Evolutionary conservation across 139 green algal species (phyloP), one percentile per base, ranked within the genome.

Genomic region (Tetradesmus lagerheimii): DNA sequence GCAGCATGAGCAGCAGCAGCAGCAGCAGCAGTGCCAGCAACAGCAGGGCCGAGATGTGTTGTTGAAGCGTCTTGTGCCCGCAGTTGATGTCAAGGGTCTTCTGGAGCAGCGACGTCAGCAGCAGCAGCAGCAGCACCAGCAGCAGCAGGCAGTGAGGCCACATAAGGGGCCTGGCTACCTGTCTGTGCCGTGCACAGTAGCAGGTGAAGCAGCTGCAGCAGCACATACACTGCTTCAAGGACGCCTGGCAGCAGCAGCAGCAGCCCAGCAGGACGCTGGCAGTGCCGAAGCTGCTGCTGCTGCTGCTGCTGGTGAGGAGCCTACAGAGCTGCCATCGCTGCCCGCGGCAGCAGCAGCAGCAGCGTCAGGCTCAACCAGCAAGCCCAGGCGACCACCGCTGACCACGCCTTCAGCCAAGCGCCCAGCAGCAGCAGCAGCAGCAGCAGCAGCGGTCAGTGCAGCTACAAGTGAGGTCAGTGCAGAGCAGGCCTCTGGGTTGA

Each of bases 321-420:
- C 23, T 1, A 23, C 23, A 9, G 20, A 31, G 4, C 3, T 8
- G 23, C 23, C 23, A 4, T 5, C 8, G 31, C 23, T 31, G 57
- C 20, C n/a, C n/a, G n/a, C 57, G 25, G 71, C 71, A 79, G n/a
- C 71, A 79, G 71, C 31, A 79, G 71, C 29, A 79, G 71, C 71
- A 79, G 71, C 31, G 71, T 79, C 71, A 38, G 71, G 31, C 31
- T 79, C 71, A 27, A 29, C 31, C 27, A n/a, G 71, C 71, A 23
- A 41, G 31, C n/a, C 71, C 9, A 1, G 6, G 71, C 71, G 71
- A 20, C 71, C 71, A 23, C 71, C 71, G 5, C n/a, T 79, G 29
- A n/a, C 71, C 31, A 79, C 8, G 9, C 31, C n/a, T 41, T 0
- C 71, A 23, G 6, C 29, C 71, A 38, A 37, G 31, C 18, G 31